Evolutionary conservation across 768 basidiomycete genomes (phyloP), one percentile per base, ranked within the genome.

Genomic region (Kwoniella newhampshirensis): DNA sequence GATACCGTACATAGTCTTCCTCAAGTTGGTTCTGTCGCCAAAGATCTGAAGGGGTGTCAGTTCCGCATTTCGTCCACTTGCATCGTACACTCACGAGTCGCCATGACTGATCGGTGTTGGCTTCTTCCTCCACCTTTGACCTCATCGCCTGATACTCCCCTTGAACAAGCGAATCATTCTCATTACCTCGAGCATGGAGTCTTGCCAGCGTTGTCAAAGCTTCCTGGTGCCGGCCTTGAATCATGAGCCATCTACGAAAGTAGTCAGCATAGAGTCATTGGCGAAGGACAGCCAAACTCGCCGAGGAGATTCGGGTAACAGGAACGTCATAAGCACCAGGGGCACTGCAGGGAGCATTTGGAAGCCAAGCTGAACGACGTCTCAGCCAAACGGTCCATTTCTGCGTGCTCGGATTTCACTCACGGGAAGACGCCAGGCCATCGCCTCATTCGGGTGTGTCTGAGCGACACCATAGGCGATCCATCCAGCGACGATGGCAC

Each of bases 401-500:
- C 23, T 18, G 35, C 20, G 6, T 39, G 15, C 8, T 9, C 20
- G 25, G 9, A 1, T 36, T 56, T 6, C 6, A 56, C 54, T 48
- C 23, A 58, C 50, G 1, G 57, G 57, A 11, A 68, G n/a, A 62
- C 63, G 35, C 64, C 62, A 46, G 18, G 15, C 57, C 69, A 73
- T 42, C 3, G 53, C 44, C 7, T 18, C 47, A 9, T 52, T 42
- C n/a, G 42, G 50, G 37, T 58, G 57, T 15, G 57, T 58, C 36
- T 58, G 51, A 37, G 51, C 86, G 13, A 89, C 87, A 21, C 88
- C 89, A 70, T 84, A 91, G 1, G 87, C 88, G 0, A 86, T 80
- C 90, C 88, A 91, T n/a, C 88, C 88, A 35, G 88, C 81, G 57
- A 89, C 70, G 71, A 90, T 88, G 53, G 87, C 81, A 56, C 89